Evolutionary conservation across 306 rosid species (phyloP), one percentile per base, ranked within the genome.

Genomic region (Fragaria vesca): DNA sequence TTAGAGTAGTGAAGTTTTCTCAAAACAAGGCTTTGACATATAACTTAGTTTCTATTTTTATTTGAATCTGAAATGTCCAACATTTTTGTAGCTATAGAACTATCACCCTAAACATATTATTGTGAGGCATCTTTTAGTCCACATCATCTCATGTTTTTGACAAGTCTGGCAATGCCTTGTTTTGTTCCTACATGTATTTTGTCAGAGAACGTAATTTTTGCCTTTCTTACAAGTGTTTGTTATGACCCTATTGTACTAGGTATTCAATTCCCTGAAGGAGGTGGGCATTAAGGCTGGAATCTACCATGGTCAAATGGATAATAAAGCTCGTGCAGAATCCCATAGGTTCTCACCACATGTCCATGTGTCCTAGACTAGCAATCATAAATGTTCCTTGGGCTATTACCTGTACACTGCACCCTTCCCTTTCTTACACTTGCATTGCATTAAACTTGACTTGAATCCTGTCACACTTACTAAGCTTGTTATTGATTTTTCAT

Each of bases 281-380:
- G 92, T 80, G 26, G 93, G 96, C 58, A 85, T 93, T 71, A 79
- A 76, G 73, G 89, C 87, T 71, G 97, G 96, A 79, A 87, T 85
- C 68, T 91, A 93, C 81, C 98, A 91, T 80, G 93, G 96, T 79
- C 93, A 90, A 82, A 90, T 93, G 96, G 61, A 71, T 78, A 93
- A 77, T 69, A 88, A 72, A 82, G 75, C 92, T 61, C 96, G 97
- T 76, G 90, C 89, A 24, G 96, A 93, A 76, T 90, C 96, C 84
- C 98, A 93, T 87, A 91, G 98, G 97, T 91, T 76, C 60, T 73
- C 24, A 52, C 78, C 66, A 60, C 67, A 79, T 16, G 78, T 85
- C 15, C 76, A 21, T 81, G 36, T 83, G 50, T 66, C 67, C 69
- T 76, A 26, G 75, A 82, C 60, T 77, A 65, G 83, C 57, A 79